phyloP scores from a whole-genome alignment of 257 asterid species.

The Ligustrum vulgare region DNA sequence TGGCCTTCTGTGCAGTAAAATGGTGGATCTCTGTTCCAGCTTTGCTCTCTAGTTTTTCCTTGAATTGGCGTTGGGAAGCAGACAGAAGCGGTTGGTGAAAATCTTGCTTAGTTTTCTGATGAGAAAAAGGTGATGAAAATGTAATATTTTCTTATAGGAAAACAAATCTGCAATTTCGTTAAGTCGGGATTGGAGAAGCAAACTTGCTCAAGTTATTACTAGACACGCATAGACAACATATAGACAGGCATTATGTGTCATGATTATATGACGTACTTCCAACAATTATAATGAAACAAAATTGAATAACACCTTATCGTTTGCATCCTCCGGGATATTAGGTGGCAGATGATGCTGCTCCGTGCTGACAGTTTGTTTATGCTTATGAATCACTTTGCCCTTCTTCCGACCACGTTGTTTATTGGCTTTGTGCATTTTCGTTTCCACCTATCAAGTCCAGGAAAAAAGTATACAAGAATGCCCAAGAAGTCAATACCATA shows the following conservation, averaged over 20 bases:
- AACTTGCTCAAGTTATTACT: not conserved
- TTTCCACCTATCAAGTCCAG: slow-evolving; percentile 36
- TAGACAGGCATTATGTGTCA: not conserved
- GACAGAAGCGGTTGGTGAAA: slow-evolving; percentile 38
- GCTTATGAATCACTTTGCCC: slow-evolving; percentile 49
- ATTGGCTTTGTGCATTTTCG: slow-evolving; percentile 44
- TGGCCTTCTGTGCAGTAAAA: slow-evolving; percentile 45
- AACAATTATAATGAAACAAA: not conserved
- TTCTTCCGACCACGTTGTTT: slow-evolving; percentile 47
- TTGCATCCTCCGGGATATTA: slow-evolving; percentile 47
- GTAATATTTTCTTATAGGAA: not conserved
- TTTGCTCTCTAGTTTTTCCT: slow-evolving; percentile 47
- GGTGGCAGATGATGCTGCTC: slow-evolving; percentile 48
- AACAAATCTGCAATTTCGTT: not conserved
- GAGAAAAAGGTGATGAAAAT: not conserved
- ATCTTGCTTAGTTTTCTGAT: slow-evolving; percentile 41
- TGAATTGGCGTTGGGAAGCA: slow-evolving; percentile 42
- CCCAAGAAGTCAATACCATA: not conserved
- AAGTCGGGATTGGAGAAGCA: not conserved
- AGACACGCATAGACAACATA: not conserved
- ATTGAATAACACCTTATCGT: slow-evolving; percentile 35
- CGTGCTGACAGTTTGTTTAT: slow-evolving; percentile 39
- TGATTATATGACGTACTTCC: not conserved
- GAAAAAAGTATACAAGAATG: not conserved
- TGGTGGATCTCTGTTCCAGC: slow-evolving; percentile 49